These are phyloP conservation scores for Sutorius eximius DNA, from an alignment of 1,284 basidiomycete species.

Conservation along the genomic window DNA sequence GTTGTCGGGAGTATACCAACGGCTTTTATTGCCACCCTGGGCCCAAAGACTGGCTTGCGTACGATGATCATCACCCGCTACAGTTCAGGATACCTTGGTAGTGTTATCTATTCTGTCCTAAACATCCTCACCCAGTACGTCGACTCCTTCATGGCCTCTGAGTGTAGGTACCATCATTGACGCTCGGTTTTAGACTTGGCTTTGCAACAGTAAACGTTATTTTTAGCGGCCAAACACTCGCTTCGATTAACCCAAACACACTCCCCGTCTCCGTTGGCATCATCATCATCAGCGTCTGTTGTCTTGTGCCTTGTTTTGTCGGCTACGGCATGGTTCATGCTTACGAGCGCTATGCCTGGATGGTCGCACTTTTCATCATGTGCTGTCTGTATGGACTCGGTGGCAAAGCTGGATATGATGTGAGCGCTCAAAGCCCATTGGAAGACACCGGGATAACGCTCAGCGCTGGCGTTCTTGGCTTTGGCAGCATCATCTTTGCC, in stretches of 20 bases:
- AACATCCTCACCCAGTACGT: constrained; percentile 58
- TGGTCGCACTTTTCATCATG: constrained; percentile 54
- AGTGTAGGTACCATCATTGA: neutral
- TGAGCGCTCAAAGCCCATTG: constrained; percentile 43
- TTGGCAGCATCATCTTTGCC: constrained; percentile 57
- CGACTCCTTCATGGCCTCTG: neutral
- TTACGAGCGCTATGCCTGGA: constrained; percentile 67
- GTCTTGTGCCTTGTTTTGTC: constrained; percentile 50
- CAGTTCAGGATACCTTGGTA: constrained; percentile 57
- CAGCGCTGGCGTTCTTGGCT: constrained; percentile 51
- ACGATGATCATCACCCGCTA: constrained; percentile 61
- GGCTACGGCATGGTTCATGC: constrained; percentile 55
- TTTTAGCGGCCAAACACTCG: constrained; percentile 49
- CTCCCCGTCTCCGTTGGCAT: constrained; percentile 47
- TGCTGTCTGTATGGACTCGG: constrained; percentile 57
- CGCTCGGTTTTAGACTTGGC: constrained; percentile 38
- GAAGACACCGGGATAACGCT: constrained; percentile 49
- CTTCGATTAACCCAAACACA: constrained; percentile 41
- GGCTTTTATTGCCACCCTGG: constrained; percentile 58
- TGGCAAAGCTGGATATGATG: constrained; percentile 49
- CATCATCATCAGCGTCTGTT: constrained; percentile 44
- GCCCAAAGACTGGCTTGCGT: constrained; percentile 58
- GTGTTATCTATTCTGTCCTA: constrained; percentile 55
- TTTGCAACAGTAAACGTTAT: constrained; percentile 48
- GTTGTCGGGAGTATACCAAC: constrained; percentile 43